phyloP scores from a whole-genome alignment of 2,329 filamentous ascomycete genomes.

The Fusarium mundagurra region DNA sequence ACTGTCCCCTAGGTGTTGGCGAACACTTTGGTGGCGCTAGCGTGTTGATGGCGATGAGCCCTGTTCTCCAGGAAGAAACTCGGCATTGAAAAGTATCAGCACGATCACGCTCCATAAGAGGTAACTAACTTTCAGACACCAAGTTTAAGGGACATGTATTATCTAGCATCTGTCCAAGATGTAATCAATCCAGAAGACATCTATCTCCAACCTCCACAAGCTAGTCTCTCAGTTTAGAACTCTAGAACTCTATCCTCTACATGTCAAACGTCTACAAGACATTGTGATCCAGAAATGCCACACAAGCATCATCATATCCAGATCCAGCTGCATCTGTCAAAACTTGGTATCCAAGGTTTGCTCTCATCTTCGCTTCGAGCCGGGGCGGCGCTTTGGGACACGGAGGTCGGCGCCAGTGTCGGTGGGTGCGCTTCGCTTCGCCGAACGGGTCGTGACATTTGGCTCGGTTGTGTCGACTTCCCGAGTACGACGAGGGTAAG shows the following conservation, averaged over 20 bases:
- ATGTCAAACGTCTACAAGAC: not conserved
- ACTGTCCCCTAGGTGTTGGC: not conserved
- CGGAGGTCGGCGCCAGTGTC: not conserved
- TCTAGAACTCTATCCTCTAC: not conserved
- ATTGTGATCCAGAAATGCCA: not conserved
- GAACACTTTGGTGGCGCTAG: not conserved
- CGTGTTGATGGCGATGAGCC: accelerated
- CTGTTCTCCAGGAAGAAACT: not conserved
- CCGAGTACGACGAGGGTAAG: no score
- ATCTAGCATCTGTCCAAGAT: not conserved
- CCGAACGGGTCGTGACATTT: not conserved
- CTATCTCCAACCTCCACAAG: not conserved
- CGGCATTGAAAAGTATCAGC: accelerated
- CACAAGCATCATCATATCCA: not conserved
- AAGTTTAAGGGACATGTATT: not conserved
- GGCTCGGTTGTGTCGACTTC: no score
- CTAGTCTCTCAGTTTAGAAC: accelerated
- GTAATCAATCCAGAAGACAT: not conserved
- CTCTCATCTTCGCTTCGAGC: not conserved
- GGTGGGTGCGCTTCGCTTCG: not conserved
- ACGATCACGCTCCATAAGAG: not conserved
- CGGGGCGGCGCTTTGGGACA: not conserved
- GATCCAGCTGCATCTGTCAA: not conserved
- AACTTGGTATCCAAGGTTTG: not conserved
- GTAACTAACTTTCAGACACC: accelerated